Evolutionary conservation across 805 yeast genomes (phyloP), one percentile per base, ranked within the genome.

Genomic region (Hanseniaspora osmophila): DNA sequence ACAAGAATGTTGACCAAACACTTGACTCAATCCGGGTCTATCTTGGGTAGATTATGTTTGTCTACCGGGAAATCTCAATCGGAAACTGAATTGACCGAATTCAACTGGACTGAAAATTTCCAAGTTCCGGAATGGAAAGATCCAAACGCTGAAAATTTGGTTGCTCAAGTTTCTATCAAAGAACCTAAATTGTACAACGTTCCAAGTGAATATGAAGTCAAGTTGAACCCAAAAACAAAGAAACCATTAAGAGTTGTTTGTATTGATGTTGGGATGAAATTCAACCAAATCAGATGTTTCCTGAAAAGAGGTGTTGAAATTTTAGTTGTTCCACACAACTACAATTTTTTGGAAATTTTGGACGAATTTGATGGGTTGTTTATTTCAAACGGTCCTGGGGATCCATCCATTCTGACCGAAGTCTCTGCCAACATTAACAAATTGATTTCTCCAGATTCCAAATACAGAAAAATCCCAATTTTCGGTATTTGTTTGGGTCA

Each of bases 401-500:
- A 92, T 68, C 99, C 99, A 47, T 75, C 92, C 40, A 85, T 84
- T 47, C 73, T 92, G 77, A 64, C 77, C 40, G 74, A 71, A 17
- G 75, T 86, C 49, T 82, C 82, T 33, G 71, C 66, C 37, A 78
- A 74, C 54, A 68, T 92, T 58, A 54, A 71, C 37, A 64, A 62
- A 39, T 83, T 75, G 33, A 61, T 90, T 48, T 70, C 71, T 40
- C 72, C 74, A 33, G 82, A 77, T 44, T 13, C 48, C 16, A n/a
- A 33, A 12, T 46, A 42, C 45, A 18, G 19, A 12, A 79, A 77
- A 64, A 80, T 92, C 40, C 98, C 98, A 45, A 74, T 92, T 47
- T 92, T 92, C 58, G 98, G 98, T 76, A 92, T 92, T 62, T 92
- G 98, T 77, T 72, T 92, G 54, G 98, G 98, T 65, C 98, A 92